Conservation (phyloP, 371 early-diverging fungal species). For the Mortierella sp. region DNA sequence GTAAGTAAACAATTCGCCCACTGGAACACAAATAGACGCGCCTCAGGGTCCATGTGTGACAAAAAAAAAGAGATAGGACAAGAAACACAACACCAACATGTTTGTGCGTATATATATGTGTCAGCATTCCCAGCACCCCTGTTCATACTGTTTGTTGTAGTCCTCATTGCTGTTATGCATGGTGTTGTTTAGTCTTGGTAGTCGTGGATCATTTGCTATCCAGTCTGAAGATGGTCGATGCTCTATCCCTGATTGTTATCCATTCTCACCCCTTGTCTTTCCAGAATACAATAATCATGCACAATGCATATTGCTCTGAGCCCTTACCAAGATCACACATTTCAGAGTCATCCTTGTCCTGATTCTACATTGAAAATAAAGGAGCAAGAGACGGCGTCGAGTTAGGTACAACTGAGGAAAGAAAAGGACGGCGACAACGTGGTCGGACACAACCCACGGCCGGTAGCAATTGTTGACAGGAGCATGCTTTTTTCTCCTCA, state of each 20-base stretch:
- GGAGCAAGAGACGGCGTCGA: background rate
- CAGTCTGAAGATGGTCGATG: too few species aligned
- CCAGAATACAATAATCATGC: background rate
- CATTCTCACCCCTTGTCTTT: background rate
- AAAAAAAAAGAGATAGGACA: background rate
- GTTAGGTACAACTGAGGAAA: background rate
- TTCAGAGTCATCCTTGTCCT: background rate
- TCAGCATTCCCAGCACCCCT: background rate
- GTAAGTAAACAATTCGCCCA: background rate
- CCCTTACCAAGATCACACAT: slow-evolving; percentile 35
- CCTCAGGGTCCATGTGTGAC: background rate
- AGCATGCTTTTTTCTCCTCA: background rate
- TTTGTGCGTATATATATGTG: background rate
- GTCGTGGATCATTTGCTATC: background rate
- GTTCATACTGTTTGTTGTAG: background rate
- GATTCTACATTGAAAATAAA: slow-evolving; percentile 10
- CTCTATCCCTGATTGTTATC: background rate
- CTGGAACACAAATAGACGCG: background rate
- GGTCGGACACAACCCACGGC: background rate
- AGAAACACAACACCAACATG: background rate
- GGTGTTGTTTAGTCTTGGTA: background rate
- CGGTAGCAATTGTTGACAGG: background rate
- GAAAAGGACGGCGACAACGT: background rate
- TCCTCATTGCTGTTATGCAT: background rate
- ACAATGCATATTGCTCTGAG: background rate